Evolutionary conservation across 768 basidiomycete species (phyloP), one percentile per base, ranked within the genome.

Genomic region (Tricholoma furcatifolium): DNA sequence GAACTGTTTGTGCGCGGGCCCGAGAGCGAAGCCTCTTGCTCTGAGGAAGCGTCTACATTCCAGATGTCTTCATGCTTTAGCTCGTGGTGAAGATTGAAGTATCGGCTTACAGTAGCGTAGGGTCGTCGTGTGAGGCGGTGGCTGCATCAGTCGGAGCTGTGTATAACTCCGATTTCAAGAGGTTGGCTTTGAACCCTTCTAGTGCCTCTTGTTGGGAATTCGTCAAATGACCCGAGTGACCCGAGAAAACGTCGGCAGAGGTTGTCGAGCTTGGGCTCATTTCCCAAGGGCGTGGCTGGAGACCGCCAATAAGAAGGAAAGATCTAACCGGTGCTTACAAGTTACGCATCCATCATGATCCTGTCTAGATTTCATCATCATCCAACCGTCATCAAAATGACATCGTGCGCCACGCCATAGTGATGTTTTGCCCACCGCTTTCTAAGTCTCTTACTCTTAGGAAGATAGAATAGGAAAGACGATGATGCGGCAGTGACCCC

Each of bases 21-120:
- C 59, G 12, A 77, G 70, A 54, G 88, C 79, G 64, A 84, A 93
- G 51, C 75, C 74, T 53, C 92, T 76, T 5, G 92, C 92, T n/a
- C 90, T 80, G 2, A 93, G 79, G 64, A 92, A 93, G 10, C 92
- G 87, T 21, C 91, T 93, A 65, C n/a, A 43, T 41, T 43, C n/a
- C 18, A 40, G 18, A 52, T 17, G 30, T n/a, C n/a, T n/a, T n/a
- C 35, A 52, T 54, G 45, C 23, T 39, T 51, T 18, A 34, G 6
- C 21, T 31, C 12, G 24, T 15, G 39, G 10, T 34, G n/a, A 34
- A 41, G 30, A 24, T 10, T 47, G 11, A 34, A 3, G n/a, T 38
- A 30, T 24, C 27, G 24, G 71, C 82, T 46, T 54, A 90, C 87
- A 88, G 63, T 17, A 93, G 67, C 2, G 86, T 88, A 1, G 76